Conservation (phyloP, 2,329 filamentous ascomycete species). For the Ophiostoma novo-ulmi region DNA sequence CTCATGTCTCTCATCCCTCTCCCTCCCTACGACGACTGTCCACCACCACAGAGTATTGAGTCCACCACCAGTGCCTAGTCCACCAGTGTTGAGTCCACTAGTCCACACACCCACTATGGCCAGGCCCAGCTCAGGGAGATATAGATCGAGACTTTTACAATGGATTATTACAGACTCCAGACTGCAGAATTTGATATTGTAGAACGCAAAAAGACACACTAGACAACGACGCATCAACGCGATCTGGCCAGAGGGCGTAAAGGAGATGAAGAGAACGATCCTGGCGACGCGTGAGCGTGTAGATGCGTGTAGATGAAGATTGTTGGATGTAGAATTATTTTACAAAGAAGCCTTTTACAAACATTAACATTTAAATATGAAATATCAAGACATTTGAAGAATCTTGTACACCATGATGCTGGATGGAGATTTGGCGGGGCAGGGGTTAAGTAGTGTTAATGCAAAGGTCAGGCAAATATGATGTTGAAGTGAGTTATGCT, state of each 20-base stretch:
- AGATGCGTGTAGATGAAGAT: neutral
- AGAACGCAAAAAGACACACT: neutral
- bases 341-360: neutral
- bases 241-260: slow-evolving; percentile 5
- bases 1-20: slow-evolving; percentile 8
- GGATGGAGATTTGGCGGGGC: neutral
- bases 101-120: slow-evolving; percentile 4
- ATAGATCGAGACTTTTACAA: neutral
- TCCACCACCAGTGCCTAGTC: neutral
- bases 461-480: neutral
- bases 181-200: neutral
- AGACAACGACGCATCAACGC: neutral
- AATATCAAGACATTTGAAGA: neutral
- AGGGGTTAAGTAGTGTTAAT: neutral
- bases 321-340: neutral
- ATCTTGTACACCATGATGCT: neutral
- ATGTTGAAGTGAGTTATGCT: neutral
- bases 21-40: neutral
- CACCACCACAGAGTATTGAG: neutral
- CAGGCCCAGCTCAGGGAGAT: neutral
- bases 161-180: neutral
- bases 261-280: slow-evolving; percentile 11
- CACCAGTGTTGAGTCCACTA: neutral
- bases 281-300: slow-evolving; percentile 16
- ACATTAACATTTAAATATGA: neutral